Evolutionary conservation across 345 rosid genomes (phyloP).

Genomic region (Dipteronia sinensis): DNA sequence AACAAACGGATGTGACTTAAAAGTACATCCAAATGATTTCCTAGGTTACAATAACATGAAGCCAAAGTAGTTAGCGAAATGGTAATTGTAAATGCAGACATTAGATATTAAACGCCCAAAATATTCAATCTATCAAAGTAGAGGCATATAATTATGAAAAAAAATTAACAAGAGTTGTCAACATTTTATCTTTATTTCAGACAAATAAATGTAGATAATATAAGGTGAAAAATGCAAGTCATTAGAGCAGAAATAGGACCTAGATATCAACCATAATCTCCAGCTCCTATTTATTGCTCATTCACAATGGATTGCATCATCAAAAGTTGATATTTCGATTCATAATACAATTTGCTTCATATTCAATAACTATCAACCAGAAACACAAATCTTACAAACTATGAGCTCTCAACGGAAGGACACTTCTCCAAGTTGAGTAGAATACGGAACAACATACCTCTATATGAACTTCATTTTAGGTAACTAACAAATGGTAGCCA

Average conservation of each 20-base stretch:
- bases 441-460: constrained; percentile 31
- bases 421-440: constrained; percentile 17
- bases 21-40: not conserved
- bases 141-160: too few relatives aligned
- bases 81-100: not conserved
- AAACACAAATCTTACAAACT: not conserved
- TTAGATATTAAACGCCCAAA: too few relatives aligned
- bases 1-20: not conserved
- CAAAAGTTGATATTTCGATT: not conserved
- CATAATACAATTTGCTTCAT: not conserved
- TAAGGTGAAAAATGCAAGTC: too few relatives aligned
- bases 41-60: not conserved
- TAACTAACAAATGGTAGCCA: constrained; percentile 20
- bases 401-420: not conserved
- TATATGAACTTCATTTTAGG: constrained; percentile 14
- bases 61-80: not conserved
- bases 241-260: too few relatives aligned
- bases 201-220: too few relatives aligned
- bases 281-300: not conserved
- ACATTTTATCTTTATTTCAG: not conserved
- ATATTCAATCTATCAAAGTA: too few relatives aligned
- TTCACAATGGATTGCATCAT: too few relatives aligned
- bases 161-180: not conserved
- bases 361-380: not conserved
- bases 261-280: not conserved